Evolutionary conservation across 306 rosid species (phyloP).

Genomic region (Oemleria cerasiformis): DNA sequence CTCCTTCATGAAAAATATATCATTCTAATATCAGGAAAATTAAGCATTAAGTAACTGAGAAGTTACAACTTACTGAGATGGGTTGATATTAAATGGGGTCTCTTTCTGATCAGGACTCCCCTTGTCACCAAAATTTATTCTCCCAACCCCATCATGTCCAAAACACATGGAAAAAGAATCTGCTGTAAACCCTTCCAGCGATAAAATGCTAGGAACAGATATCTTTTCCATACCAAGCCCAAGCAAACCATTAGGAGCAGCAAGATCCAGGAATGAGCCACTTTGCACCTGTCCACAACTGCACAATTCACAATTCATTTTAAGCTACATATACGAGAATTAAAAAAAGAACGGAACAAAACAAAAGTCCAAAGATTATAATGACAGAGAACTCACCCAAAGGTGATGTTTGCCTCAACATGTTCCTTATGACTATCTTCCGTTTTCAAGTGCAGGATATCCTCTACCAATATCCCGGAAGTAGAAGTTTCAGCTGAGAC

Average conservation of each 20-base stretch:
- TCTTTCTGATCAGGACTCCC: constrained; percentile 83
- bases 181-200: constrained; percentile 72
- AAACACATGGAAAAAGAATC: constrained; percentile 98
- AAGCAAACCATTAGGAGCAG: constrained; percentile 93
- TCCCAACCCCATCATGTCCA: constrained; percentile 83
- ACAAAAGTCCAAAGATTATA: not conserved
- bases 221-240: constrained; percentile 97
- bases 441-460: constrained; percentile 66
- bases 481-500: constrained; percentile 87
- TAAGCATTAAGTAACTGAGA: constrained; percentile 39
- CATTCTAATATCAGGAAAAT: no score
- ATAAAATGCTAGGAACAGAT: constrained; percentile 93
- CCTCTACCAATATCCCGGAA: constrained; percentile 77
- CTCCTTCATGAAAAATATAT: constrained; percentile 12
- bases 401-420: constrained; percentile 72
- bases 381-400: constrained; percentile 68
- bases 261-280: constrained; percentile 84
- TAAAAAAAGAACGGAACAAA: not conserved
- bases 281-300: constrained; percentile 95
- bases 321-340: constrained; percentile 7
- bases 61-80: constrained; percentile 76
- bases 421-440: constrained; percentile 50
- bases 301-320: constrained; percentile 28
- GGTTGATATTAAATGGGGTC: constrained; percentile 83
- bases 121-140: constrained; percentile 90